A percentile compares a stretch with the other conserved stretches of the same genome.
Conservation (phyloP, 2,329 filamentous ascomycete species). For the Aspergillus quadricinctus region DNA sequence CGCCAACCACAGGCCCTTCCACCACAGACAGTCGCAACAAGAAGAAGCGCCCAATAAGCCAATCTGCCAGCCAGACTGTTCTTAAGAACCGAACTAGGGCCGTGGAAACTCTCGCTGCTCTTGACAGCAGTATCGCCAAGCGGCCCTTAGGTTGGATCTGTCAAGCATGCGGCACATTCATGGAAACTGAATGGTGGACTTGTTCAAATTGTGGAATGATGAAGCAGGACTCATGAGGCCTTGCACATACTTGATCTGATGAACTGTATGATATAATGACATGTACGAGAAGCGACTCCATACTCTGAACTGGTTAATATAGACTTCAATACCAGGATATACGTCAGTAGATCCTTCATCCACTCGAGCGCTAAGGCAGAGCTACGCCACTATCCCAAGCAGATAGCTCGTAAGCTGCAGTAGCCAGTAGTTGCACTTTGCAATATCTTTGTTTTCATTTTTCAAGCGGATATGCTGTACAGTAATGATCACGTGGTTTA, state of each 20-base stretch:
- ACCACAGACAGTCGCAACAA: conserved; percentile 8
- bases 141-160: conserved; percentile 58
- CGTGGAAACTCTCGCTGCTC: conserved; percentile 34
- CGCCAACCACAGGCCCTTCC: conserved; percentile 1
- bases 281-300: background rate
- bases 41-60: conserved; percentile 20
- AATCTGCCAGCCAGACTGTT: conserved; percentile 12
- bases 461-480: background rate
- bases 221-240: conserved; percentile 48
- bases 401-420: background rate
- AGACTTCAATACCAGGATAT: background rate
- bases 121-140: conserved; percentile 41
- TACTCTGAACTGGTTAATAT: background rate
- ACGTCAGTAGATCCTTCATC: background rate
- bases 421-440: background rate
- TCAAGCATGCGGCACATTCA: conserved; percentile 54
- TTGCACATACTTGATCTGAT: background rate
- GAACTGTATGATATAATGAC: background rate
- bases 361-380: background rate
- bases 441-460: background rate
- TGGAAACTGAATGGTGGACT: conserved; percentile 63
- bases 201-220: conserved; percentile 57
- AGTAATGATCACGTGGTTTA: background rate
- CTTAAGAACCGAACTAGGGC: conserved; percentile 29
- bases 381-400: background rate